Evolutionary conservation across 805 yeast genomes (phyloP).

Genomic region (Saccharomycopsis synnaedendra): DNA sequence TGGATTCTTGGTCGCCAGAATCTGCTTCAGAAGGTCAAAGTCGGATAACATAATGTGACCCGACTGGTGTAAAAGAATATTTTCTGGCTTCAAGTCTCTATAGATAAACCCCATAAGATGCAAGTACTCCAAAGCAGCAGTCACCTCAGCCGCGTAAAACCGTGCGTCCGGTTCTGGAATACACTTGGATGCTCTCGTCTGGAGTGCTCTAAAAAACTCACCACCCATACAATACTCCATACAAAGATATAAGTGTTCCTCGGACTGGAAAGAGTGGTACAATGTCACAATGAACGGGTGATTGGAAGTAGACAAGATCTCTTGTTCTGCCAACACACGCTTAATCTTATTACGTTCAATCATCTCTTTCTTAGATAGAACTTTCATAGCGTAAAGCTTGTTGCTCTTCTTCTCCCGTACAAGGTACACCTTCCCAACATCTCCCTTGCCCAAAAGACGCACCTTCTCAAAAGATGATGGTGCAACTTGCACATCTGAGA

Average conservation of each 20-base stretch:
- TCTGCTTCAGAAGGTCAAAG: constrained; percentile 88
- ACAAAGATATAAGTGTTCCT: constrained; percentile 81
- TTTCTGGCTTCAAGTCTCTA: constrained; percentile 94
- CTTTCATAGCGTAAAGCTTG: constrained; percentile 84
- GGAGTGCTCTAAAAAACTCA: constrained; percentile 92
- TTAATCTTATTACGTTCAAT: constrained; percentile 89
- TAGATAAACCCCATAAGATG: constrained; percentile 97
- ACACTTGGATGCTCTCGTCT: constrained; percentile 79
- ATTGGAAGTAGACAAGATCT: constrained; percentile 85
- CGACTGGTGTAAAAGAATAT: constrained; percentile 84
- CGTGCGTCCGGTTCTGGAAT: constrained; percentile 81
- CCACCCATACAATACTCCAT: constrained; percentile 99
- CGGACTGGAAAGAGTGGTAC: constrained; percentile 93
- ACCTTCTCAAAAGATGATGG: constrained; percentile 85
- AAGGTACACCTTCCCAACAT: constrained; percentile 91
- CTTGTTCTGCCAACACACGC: constrained; percentile 93
- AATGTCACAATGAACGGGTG: constrained; percentile 96
- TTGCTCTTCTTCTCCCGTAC: constrained; percentile 74
- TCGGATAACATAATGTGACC: constrained; percentile 98
- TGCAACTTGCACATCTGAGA: constrained; percentile 68
- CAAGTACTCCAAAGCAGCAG: constrained; percentile 90
- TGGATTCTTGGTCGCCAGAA: constrained; percentile 68
- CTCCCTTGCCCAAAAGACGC: constrained; percentile 89
- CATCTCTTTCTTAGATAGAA: constrained; percentile 85
- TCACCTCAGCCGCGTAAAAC: constrained; percentile 93